A percentile compares a stretch with the other conserved stretches of the same genome.
Evolutionary conservation across 768 basidiomycete species (phyloP).

Genomic region (Mrakia frigida): DNA sequence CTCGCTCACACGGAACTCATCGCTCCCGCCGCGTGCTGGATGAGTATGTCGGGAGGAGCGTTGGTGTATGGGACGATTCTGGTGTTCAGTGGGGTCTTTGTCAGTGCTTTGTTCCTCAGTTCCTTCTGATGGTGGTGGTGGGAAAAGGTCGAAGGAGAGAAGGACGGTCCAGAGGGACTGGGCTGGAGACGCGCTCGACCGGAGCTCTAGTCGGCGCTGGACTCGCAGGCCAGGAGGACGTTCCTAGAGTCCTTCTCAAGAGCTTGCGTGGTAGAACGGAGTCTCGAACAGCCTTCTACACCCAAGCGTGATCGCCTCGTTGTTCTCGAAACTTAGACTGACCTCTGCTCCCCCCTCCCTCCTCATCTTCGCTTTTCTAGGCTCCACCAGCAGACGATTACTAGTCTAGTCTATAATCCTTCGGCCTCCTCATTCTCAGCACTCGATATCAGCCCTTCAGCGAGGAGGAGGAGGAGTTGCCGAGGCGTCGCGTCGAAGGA

Average conservation of each 20-base stretch:
- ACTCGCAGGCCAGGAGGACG: no score
- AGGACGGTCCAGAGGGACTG: no score
- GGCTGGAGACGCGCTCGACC: no score
- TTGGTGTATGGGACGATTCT: conserved; percentile 32
- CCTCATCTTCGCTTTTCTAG: neutral
- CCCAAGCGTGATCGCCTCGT: no score
- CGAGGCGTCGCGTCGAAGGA: no score
- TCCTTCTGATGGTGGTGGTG: neutral
- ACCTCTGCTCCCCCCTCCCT: neutral
- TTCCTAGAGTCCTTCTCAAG: no score
- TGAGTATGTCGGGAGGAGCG: conserved; percentile 54
- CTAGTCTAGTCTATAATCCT: neutral
- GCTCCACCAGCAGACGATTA: conserved; percentile 26
- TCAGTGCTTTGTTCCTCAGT: neutral
- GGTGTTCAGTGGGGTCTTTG: conserved; percentile 26
- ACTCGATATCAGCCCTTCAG: neutral
- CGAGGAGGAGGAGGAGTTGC: no score
- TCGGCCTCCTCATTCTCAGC: neutral
- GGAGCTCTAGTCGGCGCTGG: no score
- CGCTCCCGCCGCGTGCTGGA: conserved; percentile 71
- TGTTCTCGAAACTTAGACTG: neutral
- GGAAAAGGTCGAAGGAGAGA: neutral
- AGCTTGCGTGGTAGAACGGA: no score
- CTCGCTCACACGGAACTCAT: conserved; percentile 89
- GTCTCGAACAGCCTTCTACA: no score